Base-by-base conservation (phyloP, 2,329 filamentous ascomycete species). In the Exophiala spinifera region DNA sequence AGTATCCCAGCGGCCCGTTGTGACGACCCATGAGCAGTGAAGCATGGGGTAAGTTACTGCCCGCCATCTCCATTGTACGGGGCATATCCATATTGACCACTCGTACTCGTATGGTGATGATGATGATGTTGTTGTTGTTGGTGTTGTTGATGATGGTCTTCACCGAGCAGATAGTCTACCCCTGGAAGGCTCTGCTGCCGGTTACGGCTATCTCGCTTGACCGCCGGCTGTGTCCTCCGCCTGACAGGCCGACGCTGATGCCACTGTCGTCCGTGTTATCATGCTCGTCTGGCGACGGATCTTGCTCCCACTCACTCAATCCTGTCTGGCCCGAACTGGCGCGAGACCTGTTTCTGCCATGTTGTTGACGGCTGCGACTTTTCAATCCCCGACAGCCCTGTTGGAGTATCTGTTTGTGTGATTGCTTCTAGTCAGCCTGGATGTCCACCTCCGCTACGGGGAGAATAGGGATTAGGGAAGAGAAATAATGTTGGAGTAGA, bases 371-470 rank as follows among this genome's bases (percentile, higher is more conserved):
- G 10, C 53, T 54, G 23, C 28, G 15, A 25, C 51, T 56, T 28
- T 53, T 54, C 44, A 60, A 39, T 23, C 50, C 54, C 74, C 91
- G 92, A 64, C 92, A 76, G 33, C 89, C 89, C 66, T 87, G 88
- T 69, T 87, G 85, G 84, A 94, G 15, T 40, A 43, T 10, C 63
- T 57, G 20, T 11, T 17, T 13, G 36, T 39, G 36, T 39, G 36
- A n/a, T n/a, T n/a, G n/a, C n/a, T n/a, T n/a, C n/a, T n/a, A n/a
- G n/a, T n/a, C n/a, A n/a, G n/a, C n/a, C n/a, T n/a, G n/a, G n/a
- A n/a, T n/a, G n/a, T n/a, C n/a, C n/a, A n/a, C n/a, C n/a, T n/a
- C n/a, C n/a, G n/a, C n/a, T n/a, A n/a, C n/a, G n/a, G n/a, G n/a
- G 34, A 37, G 4, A 37, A 17, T 37, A 37, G 13, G 13, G 34